A percentile compares a stretch with the other conserved stretches of the same genome.
Evolutionary conservation across 2,329 filamentous ascomycete genomes (phyloP).

Genomic region (Rugonectria rugulosa): DNA sequence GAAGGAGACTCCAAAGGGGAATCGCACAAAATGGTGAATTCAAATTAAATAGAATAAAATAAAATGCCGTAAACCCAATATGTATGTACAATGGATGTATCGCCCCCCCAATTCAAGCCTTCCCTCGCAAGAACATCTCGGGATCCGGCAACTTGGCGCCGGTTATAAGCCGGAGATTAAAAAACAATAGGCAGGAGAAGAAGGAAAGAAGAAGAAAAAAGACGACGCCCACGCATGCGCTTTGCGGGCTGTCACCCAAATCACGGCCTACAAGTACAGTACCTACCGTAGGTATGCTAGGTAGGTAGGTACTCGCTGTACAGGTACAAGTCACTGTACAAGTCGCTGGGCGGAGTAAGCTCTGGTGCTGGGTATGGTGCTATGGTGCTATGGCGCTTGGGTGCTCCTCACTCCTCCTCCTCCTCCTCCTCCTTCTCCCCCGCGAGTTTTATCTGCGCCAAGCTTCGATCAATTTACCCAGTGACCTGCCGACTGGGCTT

Average conservation of each 20-base stretch:
- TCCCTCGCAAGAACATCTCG: constrained; percentile 17
- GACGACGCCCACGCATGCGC: neutral
- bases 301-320: no score
- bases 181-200: neutral
- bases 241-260: no score
- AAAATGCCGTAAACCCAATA: no score
- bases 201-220: neutral
- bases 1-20: no score
- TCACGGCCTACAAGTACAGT: neutral
- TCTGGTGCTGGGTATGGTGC: no score
- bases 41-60: no score
- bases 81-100: no score
- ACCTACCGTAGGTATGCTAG: no score
- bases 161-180: constrained; percentile 37
- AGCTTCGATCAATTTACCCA: neutral
- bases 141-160: constrained; percentile 30
- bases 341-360: no score
- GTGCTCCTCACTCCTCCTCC: neutral
- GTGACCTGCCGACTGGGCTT: constrained; percentile 14
- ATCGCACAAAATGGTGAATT: no score
- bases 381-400: no score
- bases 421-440: neutral
- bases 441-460: neutral
- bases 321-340: no score
- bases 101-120: neutral